Evolutionary conservation across 2,329 filamentous ascomycete species (phyloP).

Genomic region (Aspergillus cejpii): DNA sequence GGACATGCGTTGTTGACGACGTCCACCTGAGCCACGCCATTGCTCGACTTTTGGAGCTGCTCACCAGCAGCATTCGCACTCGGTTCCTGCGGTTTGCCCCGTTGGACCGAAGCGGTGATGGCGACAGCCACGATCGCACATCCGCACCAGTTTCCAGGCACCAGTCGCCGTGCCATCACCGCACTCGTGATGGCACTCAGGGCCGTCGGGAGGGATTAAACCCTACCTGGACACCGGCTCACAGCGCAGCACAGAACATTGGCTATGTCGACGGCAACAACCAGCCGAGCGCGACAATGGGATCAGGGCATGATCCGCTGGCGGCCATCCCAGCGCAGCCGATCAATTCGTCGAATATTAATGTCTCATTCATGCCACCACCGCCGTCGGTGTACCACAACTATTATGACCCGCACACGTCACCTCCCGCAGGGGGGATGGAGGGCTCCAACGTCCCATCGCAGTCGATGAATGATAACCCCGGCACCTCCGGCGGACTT

Average conservation of each 20-base stretch:
- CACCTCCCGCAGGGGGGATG: slow-evolving; percentile 27
- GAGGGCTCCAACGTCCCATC: slow-evolving; percentile 27
- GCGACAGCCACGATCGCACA: slow-evolving; percentile 33
- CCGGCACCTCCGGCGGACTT: slow-evolving; percentile 25
- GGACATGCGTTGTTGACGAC: slow-evolving; percentile 58
- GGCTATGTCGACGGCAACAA: slow-evolving; percentile 26
- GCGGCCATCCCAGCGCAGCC: slow-evolving; percentile 41
- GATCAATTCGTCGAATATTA: slow-evolving; percentile 42
- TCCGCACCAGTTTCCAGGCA: slow-evolving; percentile 31
- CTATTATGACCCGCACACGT: slow-evolving; percentile 37
- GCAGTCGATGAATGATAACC: slow-evolving; percentile 24
- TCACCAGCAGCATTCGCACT: slow-evolving; percentile 53
- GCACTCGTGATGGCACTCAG: slow-evolving; percentile 24
- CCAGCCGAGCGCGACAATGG: slow-evolving; percentile 18
- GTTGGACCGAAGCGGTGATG: slow-evolving; percentile 42
- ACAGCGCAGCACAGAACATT: slow-evolving; percentile 13
- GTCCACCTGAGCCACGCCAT: slow-evolving; percentile 59
- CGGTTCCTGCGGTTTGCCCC: slow-evolving; percentile 54
- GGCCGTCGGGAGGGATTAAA: slow-evolving; percentile 23
- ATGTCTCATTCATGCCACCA: slow-evolving; percentile 44
- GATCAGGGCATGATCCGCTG: slow-evolving; percentile 35
- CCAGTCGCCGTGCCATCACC: slow-evolving; percentile 36
- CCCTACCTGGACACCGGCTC: slow-evolving; percentile 24
- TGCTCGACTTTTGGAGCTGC: slow-evolving; percentile 53
- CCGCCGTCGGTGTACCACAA: slow-evolving; percentile 43